Base-by-base conservation (phyloP, 768 basidiomycete genomes). In the Hemileccinum impolitum region DNA sequence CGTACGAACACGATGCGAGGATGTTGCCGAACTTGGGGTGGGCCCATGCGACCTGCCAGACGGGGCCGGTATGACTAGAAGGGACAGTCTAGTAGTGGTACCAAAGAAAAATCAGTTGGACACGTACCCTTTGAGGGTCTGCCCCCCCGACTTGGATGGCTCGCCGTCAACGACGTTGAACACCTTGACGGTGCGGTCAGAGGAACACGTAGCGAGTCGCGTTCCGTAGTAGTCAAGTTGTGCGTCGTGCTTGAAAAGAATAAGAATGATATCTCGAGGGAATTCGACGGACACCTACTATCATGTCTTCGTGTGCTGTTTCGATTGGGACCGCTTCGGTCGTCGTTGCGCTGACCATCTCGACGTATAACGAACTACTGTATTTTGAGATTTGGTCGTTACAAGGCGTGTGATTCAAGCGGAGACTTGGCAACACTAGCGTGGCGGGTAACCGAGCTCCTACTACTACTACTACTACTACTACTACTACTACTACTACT, bases 11-110 rank as follows among this genome's bases (percentile, higher is more conserved):
- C n/a, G 91, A 94, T 25, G 95, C 95, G 45, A 99, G 82, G 61
- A 99, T 95, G 53, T 88, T 84, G 2, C 96, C 96, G 61, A 89
- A 99, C 67, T 93, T 96, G 21, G 96, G 96, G 60, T 99, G 95
- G 3, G 90, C 95, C 96, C 96, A 99, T 19, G 94, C 82, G 43
- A 99, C 86, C 61, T 95, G 93, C 94, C 95, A 98, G 32, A 99
- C 94, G 7, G 96, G 95, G 10, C 95, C 94, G 4, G 90, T 90
- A 70, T 98, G 96, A 35, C 94, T 96, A 54, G 21, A 3, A 46
- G 18, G n/a, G 19, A 30, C n/a, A 39, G 15, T 6, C 13, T 47
- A 34, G 21, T 12, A 17, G 4, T 10, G 1, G 19, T 25, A 18
- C 17, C 10, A 0, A 35, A 7, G 12, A 32, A n/a, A n/a, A n/a